Percentiles rank a stretch among this genome's conserved stretches.
Conservation (phyloP, 768 basidiomycete species). For the Leccinum boreale region DNA sequence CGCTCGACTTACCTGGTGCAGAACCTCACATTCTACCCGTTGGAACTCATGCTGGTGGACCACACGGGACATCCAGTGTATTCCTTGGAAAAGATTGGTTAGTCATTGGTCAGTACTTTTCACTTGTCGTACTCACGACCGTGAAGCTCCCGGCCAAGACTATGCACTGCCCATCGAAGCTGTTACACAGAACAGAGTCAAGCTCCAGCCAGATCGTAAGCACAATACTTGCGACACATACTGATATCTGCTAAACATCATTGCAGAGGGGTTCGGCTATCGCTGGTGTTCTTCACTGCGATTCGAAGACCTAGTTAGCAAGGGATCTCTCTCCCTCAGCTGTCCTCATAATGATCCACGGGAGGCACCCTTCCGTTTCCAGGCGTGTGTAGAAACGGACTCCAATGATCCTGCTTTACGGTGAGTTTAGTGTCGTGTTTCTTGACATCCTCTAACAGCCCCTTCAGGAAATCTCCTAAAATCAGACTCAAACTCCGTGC, state of each 20-base stretch:
- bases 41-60: slow-evolving; percentile 90
- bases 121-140: slow-evolving; percentile 52
- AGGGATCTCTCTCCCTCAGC: slow-evolving; percentile 68
- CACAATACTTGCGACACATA: neutral
- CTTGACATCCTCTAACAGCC: slow-evolving; percentile 1
- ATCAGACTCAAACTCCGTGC: slow-evolving; percentile 85
- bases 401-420: slow-evolving; percentile 48
- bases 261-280: slow-evolving; percentile 90
- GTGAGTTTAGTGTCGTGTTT: slow-evolving; percentile 37
- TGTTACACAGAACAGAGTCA: slow-evolving; percentile 76
- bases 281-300: slow-evolving; percentile 86
- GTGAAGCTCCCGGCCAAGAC: slow-evolving; percentile 77
- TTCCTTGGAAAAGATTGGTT: slow-evolving; percentile 78
- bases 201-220: slow-evolving; percentile 91
- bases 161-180: slow-evolving; percentile 90
- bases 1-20: slow-evolving; percentile 90
- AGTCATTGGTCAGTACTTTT: slow-evolving; percentile 18
- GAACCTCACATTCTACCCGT: slow-evolving; percentile 86
- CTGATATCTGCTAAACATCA: slow-evolving; percentile 1
- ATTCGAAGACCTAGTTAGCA: slow-evolving; percentile 82
- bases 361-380: slow-evolving; percentile 93
- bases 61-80: slow-evolving; percentile 77
- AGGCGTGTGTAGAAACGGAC: slow-evolving; percentile 85
- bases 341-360: slow-evolving; percentile 78
- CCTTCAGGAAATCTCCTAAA: slow-evolving; percentile 73